Base-by-base conservation (phyloP, 176 grass and related monocot species). In the Areca catechu region DNA sequence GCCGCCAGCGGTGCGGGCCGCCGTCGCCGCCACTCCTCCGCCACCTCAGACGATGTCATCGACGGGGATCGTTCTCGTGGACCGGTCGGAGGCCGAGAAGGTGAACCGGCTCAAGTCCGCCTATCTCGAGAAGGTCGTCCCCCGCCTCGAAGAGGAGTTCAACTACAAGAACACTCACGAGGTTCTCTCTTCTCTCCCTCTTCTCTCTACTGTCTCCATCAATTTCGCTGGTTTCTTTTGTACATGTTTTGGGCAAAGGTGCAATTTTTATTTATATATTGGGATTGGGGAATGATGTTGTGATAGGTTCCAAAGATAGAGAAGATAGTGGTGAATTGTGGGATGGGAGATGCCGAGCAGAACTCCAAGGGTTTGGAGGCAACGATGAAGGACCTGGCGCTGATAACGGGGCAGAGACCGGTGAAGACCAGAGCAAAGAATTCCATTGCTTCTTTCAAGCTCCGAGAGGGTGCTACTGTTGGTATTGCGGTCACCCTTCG, bases 361-460 rank as follows among this genome's bases (percentile, higher is more conserved):
- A 98, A 88, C 70, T 67, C 69, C 19, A 92, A 98, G 70, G 87
- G 81, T 5, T 70, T 98, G 50, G 93, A 98, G 20, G 69, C 78
- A 16, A 87, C 93, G 23, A 80, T 98, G 58, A 98, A 85, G 77
- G 76, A 83, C 65, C 67, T 98, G 65, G 57, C 93, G 23, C 58
- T 50, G 21, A 92, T 98, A 58, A 85, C 88, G 6, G 80, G 83
- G 19, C 88, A 98, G 73, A 85, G 76, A 30, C 93, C 93, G 3
- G 75, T 92, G 50, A 98, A 89, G 74, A 92, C 84, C 51, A 75
- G 73, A 64, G 93, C 93, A 16, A 92, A 72, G 77, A 71, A 85
- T 22, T 98, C 93, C 4, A 80, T 98, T 15, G 87, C 93, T 27
- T 92, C 81, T 30, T 98, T 98, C 75, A 98, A 98, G 71, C 83